Evolutionary conservation across 2,329 filamentous ascomycete species (phyloP).

Genomic region (Neophaeococcomyces mojaviensis): DNA sequence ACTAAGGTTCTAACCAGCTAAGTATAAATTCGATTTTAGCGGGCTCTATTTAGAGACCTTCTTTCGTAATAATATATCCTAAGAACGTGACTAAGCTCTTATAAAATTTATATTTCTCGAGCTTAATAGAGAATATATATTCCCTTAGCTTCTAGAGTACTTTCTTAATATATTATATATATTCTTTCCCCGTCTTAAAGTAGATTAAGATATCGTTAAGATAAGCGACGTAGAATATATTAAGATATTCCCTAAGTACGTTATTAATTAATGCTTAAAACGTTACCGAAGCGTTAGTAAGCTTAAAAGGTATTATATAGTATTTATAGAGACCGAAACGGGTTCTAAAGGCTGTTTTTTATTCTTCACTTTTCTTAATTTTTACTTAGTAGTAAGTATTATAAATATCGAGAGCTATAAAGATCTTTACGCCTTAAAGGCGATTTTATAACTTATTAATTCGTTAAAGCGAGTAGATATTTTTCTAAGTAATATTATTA

Average conservation of each 20-base stretch:
- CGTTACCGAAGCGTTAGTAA: conserved; percentile 14
- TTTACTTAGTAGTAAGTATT: conserved; percentile 12
- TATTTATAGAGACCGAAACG: conserved; percentile 20
- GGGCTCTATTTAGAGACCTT: conserved; percentile 13
- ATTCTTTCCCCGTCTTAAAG: conserved; percentile 1
- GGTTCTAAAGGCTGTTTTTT: conserved; percentile 18
- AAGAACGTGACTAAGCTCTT: conserved; percentile 17
- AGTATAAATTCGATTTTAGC: conserved; percentile 12
- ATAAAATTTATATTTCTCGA: conserved; percentile 20
- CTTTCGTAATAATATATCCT: conserved; percentile 15
- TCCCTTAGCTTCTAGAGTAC: conserved; percentile 14
- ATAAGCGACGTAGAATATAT: conserved; percentile 15
- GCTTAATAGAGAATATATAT: conserved; percentile 12
- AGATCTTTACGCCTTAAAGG: conserved; percentile 3
- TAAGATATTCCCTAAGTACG: conserved; percentile 10
- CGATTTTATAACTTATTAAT: conserved; percentile 7
- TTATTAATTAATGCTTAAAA: conserved; percentile 21
- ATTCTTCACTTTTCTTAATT: conserved; percentile 17
- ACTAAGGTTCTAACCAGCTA: conserved; percentile 12
- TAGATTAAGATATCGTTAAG: conserved; percentile 20
- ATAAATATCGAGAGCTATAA: conserved; percentile 5
- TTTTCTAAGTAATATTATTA: conserved; percentile 7
- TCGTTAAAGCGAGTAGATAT: conserved; percentile 2
- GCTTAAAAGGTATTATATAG: conserved; percentile 18
- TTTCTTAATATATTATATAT: conserved; percentile 12